Evolutionary conservation across 2,329 filamentous ascomycete species (phyloP).

Genomic region (Curvularia spicifera): DNA sequence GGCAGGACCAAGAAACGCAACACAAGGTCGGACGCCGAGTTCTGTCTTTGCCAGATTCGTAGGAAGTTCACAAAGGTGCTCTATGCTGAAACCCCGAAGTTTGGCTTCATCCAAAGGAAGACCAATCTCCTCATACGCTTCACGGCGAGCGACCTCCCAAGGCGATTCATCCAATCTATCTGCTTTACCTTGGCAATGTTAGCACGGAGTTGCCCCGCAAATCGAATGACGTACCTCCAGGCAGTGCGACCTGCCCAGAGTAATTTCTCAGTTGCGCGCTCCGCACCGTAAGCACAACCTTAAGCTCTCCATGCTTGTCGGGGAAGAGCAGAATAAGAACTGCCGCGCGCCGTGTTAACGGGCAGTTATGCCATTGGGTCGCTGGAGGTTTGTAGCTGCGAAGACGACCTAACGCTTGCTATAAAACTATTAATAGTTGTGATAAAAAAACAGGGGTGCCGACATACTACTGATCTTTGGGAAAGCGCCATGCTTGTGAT

Average conservation of each 20-base stretch:
- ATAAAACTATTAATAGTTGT: conserved; percentile 18
- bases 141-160: conserved; percentile 84
- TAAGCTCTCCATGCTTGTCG: conserved; percentile 78
- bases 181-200: conserved; percentile 56
- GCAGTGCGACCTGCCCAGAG: conserved; percentile 81
- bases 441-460: not conserved
- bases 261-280: conserved; percentile 65
- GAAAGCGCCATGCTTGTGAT: conserved; percentile 41
- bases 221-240: conserved; percentile 66
- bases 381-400: conserved; percentile 63
- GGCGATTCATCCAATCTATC: conserved; percentile 62
- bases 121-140: conserved; percentile 93
- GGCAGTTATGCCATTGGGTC: conserved; percentile 63
- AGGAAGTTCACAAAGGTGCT: conserved; percentile 86
- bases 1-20: conserved; percentile 63
- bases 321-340: conserved; percentile 89
- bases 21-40: conserved; percentile 58
- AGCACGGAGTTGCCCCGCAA: conserved; percentile 4
- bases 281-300: conserved; percentile 68
- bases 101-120: conserved; percentile 73
- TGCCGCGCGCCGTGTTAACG: conserved; percentile 74
- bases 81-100: conserved; percentile 78
- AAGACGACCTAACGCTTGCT: conserved; percentile 62
- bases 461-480: conserved; percentile 38
- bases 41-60: conserved; percentile 59